Base-by-base conservation (phyloP, 2,329 filamentous ascomycete genomes). In the Byssochlamys sp. region DNA sequence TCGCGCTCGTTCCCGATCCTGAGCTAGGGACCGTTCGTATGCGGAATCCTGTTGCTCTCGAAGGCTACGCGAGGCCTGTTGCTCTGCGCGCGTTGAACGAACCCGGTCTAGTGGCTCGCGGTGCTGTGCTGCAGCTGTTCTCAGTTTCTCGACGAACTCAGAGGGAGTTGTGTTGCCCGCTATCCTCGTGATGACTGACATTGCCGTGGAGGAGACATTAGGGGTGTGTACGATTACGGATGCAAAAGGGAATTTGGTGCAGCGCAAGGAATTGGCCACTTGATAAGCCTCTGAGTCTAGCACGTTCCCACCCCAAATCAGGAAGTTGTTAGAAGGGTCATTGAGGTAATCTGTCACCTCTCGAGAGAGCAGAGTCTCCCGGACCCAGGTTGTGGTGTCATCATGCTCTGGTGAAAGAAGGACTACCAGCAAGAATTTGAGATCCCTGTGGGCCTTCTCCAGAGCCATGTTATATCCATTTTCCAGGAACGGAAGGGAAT, bases 251-350 rank as follows among this genome's bases (percentile, higher is more conserved):
- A 94, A 96, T 69, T 95, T 95, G 59, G 90, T 95, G 72, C 89
- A 94, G 64, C 86, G 86, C 61, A 97, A 84, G 52, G 91, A 90
- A 11, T 84, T 82, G n/a, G 91, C 85, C 48, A 96, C 90, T 71
- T 96, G 91, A 72, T 95, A 97, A 4, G 92, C 90, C 75, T 99
- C 94, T 2, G 90, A 88, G 70, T 99, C 94, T 61, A 91, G 84
- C 0, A 97, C 88, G 64, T 91, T 96, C 52, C 94, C 94, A 48
- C 88, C 90, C 94, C 94, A 99, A 2, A 99, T 74, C 35, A 97
- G 78, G 29, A 96, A 83, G 68, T 92, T 88, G 72, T 91, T 91
- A 33, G 80, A 74, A 0, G 88, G 83, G 59, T 92, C 83, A 62
- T 84, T 86, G 64, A 97, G 73, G 66, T 90, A 95, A 4, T 80